A percentile compares a stretch with the other conserved stretches of the same genome.
These are phyloP conservation scores for Fraxinus excelsior DNA, from an alignment of 257 asterid genomes.

Conservation along the genomic window DNA sequence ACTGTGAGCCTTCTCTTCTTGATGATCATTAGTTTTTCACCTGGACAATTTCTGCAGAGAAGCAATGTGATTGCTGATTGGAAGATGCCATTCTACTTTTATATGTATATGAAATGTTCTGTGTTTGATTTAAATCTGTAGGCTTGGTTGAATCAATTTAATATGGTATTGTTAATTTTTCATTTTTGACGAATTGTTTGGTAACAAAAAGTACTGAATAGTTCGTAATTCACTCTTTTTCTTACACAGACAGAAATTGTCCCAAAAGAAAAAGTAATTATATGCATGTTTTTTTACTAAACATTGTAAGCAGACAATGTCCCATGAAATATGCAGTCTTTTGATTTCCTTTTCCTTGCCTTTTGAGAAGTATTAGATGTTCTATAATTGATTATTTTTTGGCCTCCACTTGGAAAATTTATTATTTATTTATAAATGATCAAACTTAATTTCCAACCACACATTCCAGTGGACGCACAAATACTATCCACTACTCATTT, in stretches of 20 bases:
- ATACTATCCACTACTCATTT: too few relatives aligned
- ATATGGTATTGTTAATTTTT: not conserved
- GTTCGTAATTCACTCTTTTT: not conserved
- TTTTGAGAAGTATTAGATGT: not conserved
- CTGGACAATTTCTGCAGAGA: not conserved
- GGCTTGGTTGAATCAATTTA: not conserved
- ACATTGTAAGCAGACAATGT: not conserved
- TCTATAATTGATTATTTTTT: not conserved
- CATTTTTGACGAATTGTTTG: not conserved
- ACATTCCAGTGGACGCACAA: too few relatives aligned
- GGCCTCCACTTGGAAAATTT: too few relatives aligned
- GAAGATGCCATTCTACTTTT: not conserved
- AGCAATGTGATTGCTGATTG: not conserved
- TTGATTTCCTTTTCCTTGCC: not conserved
- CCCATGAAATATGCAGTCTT: not conserved
- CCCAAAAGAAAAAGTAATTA: not conserved
- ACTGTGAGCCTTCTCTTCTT: conserved; percentile 1
- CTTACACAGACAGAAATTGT: not conserved
- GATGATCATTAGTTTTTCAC: not conserved
- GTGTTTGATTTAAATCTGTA: not conserved
- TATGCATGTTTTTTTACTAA: not conserved
- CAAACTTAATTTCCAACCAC: too few relatives aligned
- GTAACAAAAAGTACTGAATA: not conserved
- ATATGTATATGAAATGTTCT: not conserved
- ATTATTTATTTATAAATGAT: too few relatives aligned